Evolutionary conservation across 2,329 filamentous ascomycete species (phyloP).

Genomic region (Paecilomyces variotii): DNA sequence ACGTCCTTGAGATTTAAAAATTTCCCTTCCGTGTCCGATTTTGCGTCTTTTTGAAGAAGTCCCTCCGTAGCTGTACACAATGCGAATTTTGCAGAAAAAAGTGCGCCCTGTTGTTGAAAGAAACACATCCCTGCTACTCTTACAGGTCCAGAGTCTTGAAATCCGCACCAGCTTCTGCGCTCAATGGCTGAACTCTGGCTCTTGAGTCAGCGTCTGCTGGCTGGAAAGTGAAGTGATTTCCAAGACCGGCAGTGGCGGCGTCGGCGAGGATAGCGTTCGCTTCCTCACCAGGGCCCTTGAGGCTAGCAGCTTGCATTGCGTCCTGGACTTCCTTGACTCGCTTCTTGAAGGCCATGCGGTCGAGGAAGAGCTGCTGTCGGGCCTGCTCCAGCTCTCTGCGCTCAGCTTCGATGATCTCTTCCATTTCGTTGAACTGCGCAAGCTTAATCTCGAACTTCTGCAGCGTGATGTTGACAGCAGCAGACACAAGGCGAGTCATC

Average conservation of each 20-base stretch:
- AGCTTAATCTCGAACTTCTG: constrained; percentile 95
- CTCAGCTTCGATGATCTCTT: constrained; percentile 83
- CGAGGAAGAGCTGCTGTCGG: constrained; percentile 86
- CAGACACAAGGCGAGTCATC: constrained; percentile 87
- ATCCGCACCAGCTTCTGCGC: constrained; percentile 30
- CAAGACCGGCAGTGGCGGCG: constrained; percentile 26
- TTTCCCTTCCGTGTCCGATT: not conserved
- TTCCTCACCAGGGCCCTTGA: constrained; percentile 36
- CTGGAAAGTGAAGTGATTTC: constrained; percentile 36
- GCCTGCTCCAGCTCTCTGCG: constrained; percentile 85
- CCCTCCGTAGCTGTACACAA: constrained; percentile 1
- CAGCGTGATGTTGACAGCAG: constrained; percentile 85
- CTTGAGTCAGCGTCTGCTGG: constrained; percentile 21
- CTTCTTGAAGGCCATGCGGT: constrained; percentile 82
- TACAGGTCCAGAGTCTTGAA: constrained; percentile 37
- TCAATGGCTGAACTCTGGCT: constrained; percentile 31
- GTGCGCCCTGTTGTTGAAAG: not conserved
- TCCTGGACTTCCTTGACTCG: constrained; percentile 78
- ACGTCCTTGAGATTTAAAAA: not conserved
- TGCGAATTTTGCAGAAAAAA: not conserved
- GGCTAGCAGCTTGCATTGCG: constrained; percentile 44
- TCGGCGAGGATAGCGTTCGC: constrained; percentile 27
- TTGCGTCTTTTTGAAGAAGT: not conserved
- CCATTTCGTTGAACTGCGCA: constrained; percentile 93
- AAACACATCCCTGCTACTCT: constrained; percentile 5